phyloP scores from a whole-genome alignment of 768 basidiomycete genomes.

The Pleurotus djamor region DNA sequence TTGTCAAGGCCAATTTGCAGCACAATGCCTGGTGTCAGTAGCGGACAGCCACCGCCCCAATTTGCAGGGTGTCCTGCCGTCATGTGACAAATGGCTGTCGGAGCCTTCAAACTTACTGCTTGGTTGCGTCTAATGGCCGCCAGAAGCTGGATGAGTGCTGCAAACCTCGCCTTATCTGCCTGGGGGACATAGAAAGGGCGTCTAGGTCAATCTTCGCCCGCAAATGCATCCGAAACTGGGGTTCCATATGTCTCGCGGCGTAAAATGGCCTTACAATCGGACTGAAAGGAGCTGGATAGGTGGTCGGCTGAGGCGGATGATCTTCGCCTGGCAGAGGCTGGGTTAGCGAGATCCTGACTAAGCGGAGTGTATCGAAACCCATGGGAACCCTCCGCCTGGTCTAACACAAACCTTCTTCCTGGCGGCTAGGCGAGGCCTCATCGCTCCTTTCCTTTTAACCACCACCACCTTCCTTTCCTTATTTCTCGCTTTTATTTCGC shows the following conservation, averaged over 20 bases:
- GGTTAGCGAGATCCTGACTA: slow-evolving; percentile 1
- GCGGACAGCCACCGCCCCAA: no score
- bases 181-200: neutral
- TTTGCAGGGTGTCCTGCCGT: no score
- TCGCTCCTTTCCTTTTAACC: slow-evolving; percentile 1
- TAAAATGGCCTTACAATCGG: neutral
- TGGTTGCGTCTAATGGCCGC: neutral
- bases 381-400: neutral
- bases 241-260: neutral
- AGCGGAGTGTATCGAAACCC: neutral
- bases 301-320: neutral
- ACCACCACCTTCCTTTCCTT: neutral
- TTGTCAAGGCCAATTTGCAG: no score
- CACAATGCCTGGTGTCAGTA: no score
- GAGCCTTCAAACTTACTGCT: neutral
- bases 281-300: neutral
- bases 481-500: neutral
- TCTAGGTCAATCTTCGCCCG: neutral
- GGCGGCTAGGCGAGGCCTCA: neutral
- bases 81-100: no score
- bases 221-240: neutral
- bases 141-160: neutral
- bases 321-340: neutral
- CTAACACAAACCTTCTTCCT: neutral
- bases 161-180: neutral